A percentile compares a stretch with the other conserved stretches of the same genome.
Conservation (phyloP, 768 basidiomycete species). For the Mycena sanguinolenta region DNA sequence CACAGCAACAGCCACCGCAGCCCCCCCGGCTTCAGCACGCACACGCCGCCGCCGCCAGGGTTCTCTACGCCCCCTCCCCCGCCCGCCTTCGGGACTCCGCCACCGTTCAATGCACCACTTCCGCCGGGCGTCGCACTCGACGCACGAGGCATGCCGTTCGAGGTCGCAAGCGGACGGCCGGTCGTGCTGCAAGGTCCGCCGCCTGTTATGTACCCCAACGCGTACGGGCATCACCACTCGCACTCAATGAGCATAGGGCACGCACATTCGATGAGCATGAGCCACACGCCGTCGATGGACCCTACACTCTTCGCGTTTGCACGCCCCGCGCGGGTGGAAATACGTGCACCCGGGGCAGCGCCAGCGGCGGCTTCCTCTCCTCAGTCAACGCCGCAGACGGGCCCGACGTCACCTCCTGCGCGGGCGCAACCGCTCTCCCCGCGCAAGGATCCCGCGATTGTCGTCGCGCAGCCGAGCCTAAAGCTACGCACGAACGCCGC, state of each 20-base stretch:
- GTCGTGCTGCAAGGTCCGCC: slow-evolving; percentile 74
- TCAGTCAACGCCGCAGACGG: background rate
- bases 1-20: background rate
- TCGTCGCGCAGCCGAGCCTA: background rate
- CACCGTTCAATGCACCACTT: slow-evolving; percentile 70
- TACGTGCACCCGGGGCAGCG: slow-evolving; percentile 25
- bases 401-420: background rate
- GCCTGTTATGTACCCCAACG: slow-evolving; percentile 43
- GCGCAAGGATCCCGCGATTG: background rate
- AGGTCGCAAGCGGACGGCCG: slow-evolving; percentile 84
- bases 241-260: slow-evolving; percentile 58
- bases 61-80: slow-evolving; percentile 20
- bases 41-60: slow-evolving; percentile 3
- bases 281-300: slow-evolving; percentile 17
- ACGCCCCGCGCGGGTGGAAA: slow-evolving; percentile 33
- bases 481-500: slow-evolving; percentile 65
- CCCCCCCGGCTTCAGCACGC: slow-evolving; percentile 17
- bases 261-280: slow-evolving; percentile 43
- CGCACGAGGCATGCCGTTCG: slow-evolving; percentile 84
- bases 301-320: slow-evolving; percentile 34
- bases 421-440: slow-evolving; percentile 24
- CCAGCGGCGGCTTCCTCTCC: too few species aligned
- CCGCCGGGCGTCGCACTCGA: slow-evolving; percentile 82
- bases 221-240: slow-evolving; percentile 62
- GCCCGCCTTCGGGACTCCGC: slow-evolving; percentile 53